Conservation (phyloP, 805 yeast species). For the Myxozyma lipomycoides region DNA sequence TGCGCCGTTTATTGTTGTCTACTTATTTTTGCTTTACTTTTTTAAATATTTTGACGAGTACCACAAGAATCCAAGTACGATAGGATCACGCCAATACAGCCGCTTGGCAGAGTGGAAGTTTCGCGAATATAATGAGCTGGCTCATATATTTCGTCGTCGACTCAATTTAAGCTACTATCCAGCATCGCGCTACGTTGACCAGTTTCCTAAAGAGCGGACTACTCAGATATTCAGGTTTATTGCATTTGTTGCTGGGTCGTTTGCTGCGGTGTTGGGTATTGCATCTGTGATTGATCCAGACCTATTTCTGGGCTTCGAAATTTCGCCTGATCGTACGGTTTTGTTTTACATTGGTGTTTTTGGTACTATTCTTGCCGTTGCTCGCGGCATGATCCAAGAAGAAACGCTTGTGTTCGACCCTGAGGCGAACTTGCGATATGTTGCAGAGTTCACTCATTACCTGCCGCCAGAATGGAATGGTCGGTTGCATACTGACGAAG, state of each 20-base stretch:
- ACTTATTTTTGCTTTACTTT: constrained; percentile 78
- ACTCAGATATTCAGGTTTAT: constrained; percentile 51
- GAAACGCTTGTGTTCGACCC: constrained; percentile 83
- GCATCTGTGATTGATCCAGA: constrained; percentile 82
- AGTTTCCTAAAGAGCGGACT: constrained; percentile 79
- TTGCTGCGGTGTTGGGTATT: constrained; percentile 81
- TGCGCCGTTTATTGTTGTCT: constrained; percentile 81
- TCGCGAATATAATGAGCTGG: constrained; percentile 88
- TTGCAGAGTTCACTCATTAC: constrained; percentile 86
- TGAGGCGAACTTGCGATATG: constrained; percentile 73
- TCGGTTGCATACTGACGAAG: constrained; percentile 72
- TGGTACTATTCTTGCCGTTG: constrained; percentile 83
- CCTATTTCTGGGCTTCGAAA: constrained; percentile 81
- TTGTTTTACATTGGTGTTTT: constrained; percentile 82
- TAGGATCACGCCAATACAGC: constrained; percentile 82
- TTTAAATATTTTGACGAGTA: constrained; percentile 91
- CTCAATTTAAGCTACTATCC: constrained; percentile 71
- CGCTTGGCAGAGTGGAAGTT: constrained; percentile 94
- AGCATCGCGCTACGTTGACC: constrained; percentile 79
- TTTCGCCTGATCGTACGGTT: constrained; percentile 74
- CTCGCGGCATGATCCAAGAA: constrained; percentile 64
- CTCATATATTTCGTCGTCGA: constrained; percentile 79
- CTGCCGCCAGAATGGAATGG: constrained; percentile 86
- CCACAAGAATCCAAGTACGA: constrained; percentile 77
- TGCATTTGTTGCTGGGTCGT: constrained; percentile 78